A percentile compares a stretch with the other conserved stretches of the same genome.
These are phyloP conservation scores for Ordospora pajunii DNA, from an alignment of 371 early-diverging fungal species.

Conservation along the genomic window DNA sequence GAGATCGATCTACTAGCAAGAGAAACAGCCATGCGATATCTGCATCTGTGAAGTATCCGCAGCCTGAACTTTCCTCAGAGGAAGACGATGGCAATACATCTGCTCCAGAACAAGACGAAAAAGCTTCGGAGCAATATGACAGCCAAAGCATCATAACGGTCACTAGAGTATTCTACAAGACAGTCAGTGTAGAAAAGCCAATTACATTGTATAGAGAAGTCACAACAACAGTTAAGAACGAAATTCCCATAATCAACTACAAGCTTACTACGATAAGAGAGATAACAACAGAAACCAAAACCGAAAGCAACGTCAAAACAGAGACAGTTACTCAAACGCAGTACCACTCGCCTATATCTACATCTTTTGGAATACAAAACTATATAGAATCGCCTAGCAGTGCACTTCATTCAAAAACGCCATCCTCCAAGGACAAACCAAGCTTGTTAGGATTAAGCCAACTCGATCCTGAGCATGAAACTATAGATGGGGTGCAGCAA, in stretches of 20 bases:
- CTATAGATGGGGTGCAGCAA: too few relatives aligned
- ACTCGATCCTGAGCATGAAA: too few relatives aligned
- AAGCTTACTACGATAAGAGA: constrained; percentile 51
- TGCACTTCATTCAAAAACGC: background rate
- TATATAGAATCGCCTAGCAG: background rate
- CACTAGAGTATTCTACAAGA: constrained; percentile 23
- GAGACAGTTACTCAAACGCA: background rate
- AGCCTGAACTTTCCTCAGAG: too few relatives aligned
- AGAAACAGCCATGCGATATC: too few relatives aligned
- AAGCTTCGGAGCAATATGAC: background rate
- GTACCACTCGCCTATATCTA: background rate
- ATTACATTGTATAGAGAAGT: constrained; percentile 55
- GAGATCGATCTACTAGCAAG: too few relatives aligned
- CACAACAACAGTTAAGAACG: constrained; percentile 43
- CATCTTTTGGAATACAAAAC: background rate
- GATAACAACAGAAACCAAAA: constrained; percentile 10
- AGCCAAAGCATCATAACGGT: constrained; percentile 33
- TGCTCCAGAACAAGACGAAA: background rate
- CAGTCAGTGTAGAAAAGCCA: constrained; percentile 44
- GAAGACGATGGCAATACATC: too few relatives aligned
- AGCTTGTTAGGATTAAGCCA: too few relatives aligned
- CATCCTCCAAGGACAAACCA: background rate
- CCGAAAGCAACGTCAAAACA: background rate
- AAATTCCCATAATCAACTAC: constrained; percentile 53
- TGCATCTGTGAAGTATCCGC: too few relatives aligned